phyloP scores from a whole-genome alignment of 139 green algal genomes.

The Micromonas commoda region DNA sequence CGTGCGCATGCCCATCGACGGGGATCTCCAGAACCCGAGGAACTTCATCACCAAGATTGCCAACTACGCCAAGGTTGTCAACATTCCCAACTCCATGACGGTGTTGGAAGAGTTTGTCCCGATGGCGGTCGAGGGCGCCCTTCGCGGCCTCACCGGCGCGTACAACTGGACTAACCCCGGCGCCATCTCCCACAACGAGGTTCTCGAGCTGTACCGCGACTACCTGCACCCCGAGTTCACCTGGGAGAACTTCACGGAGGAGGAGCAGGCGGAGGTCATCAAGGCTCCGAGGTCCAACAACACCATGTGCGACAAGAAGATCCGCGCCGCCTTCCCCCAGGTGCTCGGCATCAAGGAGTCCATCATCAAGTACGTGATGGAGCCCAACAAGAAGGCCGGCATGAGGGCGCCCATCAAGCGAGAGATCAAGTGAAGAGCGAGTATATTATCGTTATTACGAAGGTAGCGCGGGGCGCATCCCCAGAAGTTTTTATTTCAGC shows the following conservation, averaged over 20 bases:
- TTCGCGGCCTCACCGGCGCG: constrained; percentile 77
- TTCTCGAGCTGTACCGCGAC: constrained; percentile 89
- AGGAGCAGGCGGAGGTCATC: constrained; percentile 97
- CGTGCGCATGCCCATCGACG: constrained; percentile 94
- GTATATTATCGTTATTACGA: not conserved
- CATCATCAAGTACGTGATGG: constrained; percentile 89
- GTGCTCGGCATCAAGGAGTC: constrained; percentile 80
- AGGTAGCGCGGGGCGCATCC: not conserved
- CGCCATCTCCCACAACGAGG: constrained; percentile 92
- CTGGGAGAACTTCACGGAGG: constrained; percentile 87
- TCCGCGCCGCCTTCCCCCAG: constrained; percentile 81
- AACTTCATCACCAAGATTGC: constrained; percentile 99
- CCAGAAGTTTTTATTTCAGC: too few species aligned
- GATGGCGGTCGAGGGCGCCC: constrained; percentile 80
- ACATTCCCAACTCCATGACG: constrained; percentile 76
- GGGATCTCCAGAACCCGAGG: constrained; percentile 75
- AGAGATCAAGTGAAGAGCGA: not conserved
- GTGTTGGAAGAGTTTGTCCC: constrained; percentile 93
- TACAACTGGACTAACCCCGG: constrained; percentile 98
- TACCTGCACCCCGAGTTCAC: constrained; percentile 92
- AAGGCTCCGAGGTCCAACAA: constrained; percentile 94
- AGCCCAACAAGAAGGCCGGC: constrained; percentile 25
- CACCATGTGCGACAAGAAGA: constrained; percentile 73
- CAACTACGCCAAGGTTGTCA: constrained; percentile 80
- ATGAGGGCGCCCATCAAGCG: not conserved